A percentile compares a stretch with the other conserved stretches of the same genome.
Evolutionary conservation across 2,329 filamentous ascomycete genomes (phyloP).

Genomic region (Shiraia bambusicola): DNA sequence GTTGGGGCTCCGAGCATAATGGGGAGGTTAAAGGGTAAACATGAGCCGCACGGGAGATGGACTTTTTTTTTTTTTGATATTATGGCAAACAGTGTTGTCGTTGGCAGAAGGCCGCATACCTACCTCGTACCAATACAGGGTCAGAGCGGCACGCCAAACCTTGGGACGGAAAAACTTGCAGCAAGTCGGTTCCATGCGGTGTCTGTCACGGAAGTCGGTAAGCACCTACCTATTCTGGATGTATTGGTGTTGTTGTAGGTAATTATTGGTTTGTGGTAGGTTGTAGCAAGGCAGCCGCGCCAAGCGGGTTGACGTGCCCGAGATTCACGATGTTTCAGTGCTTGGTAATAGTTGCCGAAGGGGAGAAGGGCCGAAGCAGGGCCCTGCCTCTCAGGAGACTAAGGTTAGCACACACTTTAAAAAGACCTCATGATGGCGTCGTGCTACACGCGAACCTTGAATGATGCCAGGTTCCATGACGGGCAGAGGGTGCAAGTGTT

Average conservation of each 20-base stretch:
- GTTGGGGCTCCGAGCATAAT: constrained; percentile 5
- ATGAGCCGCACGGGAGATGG: constrained; percentile 25
- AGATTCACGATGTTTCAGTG: constrained; percentile 1
- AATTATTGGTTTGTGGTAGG: constrained; percentile 1
- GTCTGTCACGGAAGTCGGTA: not conserved
- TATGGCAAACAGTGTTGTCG: constrained; percentile 9
- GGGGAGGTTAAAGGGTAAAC: constrained; percentile 9
- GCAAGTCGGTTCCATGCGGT: constrained; percentile 2
- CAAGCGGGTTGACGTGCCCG: constrained; percentile 1
- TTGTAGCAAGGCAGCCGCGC: constrained; percentile 4
- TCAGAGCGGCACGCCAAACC: not conserved
- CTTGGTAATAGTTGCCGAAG: too few species aligned
- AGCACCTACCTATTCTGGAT: not conserved
- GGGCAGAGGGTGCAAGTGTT: not conserved
- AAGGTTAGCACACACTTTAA: constrained; percentile 7
- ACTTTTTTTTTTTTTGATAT: too few species aligned
- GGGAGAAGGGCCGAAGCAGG: constrained; percentile 6
- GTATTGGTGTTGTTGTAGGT: not conserved
- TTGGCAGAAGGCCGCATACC: not conserved
- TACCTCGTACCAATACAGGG: not conserved
- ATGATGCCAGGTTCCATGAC: not conserved
- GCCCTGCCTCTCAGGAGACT: not conserved
- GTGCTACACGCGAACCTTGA: constrained; percentile 3
- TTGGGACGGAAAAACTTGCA: not conserved
- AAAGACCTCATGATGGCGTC: constrained; percentile 13